Conservation (phyloP, 139 green algal species). For the Tetradesmus obliquus region DNA sequence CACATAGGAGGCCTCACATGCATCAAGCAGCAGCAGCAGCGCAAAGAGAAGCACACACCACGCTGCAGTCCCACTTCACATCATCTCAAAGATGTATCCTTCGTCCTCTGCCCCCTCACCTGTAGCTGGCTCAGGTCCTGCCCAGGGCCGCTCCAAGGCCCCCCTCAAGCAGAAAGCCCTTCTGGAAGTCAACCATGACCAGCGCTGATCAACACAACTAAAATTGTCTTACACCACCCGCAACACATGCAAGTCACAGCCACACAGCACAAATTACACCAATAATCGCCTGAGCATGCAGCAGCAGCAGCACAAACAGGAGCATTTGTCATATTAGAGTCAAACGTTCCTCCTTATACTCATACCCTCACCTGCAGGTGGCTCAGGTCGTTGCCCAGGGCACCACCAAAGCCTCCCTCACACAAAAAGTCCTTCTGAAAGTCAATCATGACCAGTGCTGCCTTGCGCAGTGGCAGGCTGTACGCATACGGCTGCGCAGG, state of each 20-base stretch:
- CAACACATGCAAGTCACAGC: too few species aligned
- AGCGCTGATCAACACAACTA: constrained; percentile 44
- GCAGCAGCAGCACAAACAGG: background rate
- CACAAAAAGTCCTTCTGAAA: constrained; percentile 79
- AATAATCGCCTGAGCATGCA: too few species aligned
- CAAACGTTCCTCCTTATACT: background rate
- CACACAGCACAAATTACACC: too few species aligned
- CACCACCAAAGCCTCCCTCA: constrained; percentile 70
- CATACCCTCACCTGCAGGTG: constrained; percentile 50
- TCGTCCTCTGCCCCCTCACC: constrained; percentile 9
- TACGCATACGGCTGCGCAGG: constrained; percentile 48
- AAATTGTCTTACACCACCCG: too few species aligned
- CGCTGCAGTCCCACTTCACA: background rate
- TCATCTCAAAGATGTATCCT: too few species aligned
- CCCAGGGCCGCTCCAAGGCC: constrained; percentile 72
- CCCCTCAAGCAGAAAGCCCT: constrained; percentile 68
- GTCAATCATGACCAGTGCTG: constrained; percentile 79
- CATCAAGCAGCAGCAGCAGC: too few species aligned
- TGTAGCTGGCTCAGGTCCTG: constrained; percentile 64
- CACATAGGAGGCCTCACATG: too few species aligned
- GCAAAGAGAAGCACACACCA: background rate
- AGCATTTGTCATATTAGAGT: too few species aligned
- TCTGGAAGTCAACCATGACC: constrained; percentile 81
- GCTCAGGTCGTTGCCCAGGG: constrained; percentile 71
- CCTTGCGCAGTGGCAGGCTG: constrained; percentile 43